Evolutionary conservation across 169 alveolate species (phyloP), one percentile per base, ranked within the genome.

Genomic region (Plasmodium yoelii): DNA sequence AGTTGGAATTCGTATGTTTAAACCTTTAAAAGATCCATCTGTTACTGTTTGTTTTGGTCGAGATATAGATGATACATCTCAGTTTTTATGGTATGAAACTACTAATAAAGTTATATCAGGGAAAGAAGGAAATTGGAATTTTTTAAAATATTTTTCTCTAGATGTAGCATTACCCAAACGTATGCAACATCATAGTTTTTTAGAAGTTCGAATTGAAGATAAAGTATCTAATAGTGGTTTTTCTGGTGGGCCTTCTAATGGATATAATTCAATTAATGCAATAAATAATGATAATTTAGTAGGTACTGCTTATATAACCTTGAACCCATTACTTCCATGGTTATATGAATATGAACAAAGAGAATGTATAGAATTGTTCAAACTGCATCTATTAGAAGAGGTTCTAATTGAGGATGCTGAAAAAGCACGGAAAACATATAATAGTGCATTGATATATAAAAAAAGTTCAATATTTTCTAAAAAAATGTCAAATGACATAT

Each of bases 1-100:
- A 22, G 93, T 96, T 47, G 98, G 98, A n/a, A 77, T 93, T 18
- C 90, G 98, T 19, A 91, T 95, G 88, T 96, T 93, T 84, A 88
- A 91, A 53, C 95, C 97, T 1, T 73, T 96, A 6, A 92, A 93
- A 22, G 89, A 86, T 68, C 98, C 98, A 7, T 73, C 91, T 10
- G 97, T 96, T 2, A 64, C 93, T 61, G 95, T 96, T 2, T 93
- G 95, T 42, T 96, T 92, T 75, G 97, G 97, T 19, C 91, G 96
- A 44, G 96, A 94, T 61, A 93, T 94, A 9, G 95, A 94, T 55
- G 95, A 93, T 34, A 90, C 97, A 0, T 87, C 93, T 28, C 93
- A 92, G 51, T 94, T 94, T 19, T 93, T 94, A 5, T 93, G 96
- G 97, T 91, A 93, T 34, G 95, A 93, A 61, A 87, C 92, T 39